Evolutionary conservation across 805 yeast species (phyloP).

Genomic region (Kuraishia hungarica): DNA sequence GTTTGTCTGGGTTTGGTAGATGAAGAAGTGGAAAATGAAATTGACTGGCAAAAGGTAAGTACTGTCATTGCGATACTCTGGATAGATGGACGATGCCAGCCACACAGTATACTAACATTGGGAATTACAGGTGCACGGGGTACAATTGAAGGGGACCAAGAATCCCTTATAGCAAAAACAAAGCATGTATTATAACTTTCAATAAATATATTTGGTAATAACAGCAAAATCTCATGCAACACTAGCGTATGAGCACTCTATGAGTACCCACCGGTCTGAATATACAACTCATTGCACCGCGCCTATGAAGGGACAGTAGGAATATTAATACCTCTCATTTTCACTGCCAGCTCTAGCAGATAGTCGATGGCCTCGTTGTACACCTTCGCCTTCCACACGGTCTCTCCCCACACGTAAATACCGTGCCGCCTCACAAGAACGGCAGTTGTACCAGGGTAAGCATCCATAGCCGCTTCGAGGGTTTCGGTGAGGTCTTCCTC

Average conservation of each 20-base stretch:
- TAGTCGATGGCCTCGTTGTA: slow-evolving; percentile 92
- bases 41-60: slow-evolving; percentile 29
- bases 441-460: slow-evolving; percentile 75
- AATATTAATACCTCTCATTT: slow-evolving; percentile 67
- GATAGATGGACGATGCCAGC: neutral
- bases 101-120: neutral
- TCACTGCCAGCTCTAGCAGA: slow-evolving; percentile 73
- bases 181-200: neutral
- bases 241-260: too few species aligned
- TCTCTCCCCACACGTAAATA: slow-evolving; percentile 93
- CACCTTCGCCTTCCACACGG: slow-evolving; percentile 86
- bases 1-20: slow-evolving; percentile 50
- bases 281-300: too few species aligned
- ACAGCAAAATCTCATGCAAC: slow-evolving; percentile 5
- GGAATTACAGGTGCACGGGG: slow-evolving; percentile 10
- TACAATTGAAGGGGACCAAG: slow-evolving; percentile 19
- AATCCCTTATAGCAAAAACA: slow-evolving; percentile 14
- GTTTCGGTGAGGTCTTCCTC: slow-evolving; percentile 76
- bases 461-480: slow-evolving; percentile 52
- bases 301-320: slow-evolving; percentile 29
- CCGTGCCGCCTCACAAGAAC: slow-evolving; percentile 91
- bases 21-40: slow-evolving; percentile 26
- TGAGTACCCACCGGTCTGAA: neutral
- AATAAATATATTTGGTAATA: neutral
- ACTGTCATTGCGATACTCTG: too few species aligned